Evolutionary conservation across 2,329 filamentous ascomycete genomes (phyloP), one percentile per base, ranked within the genome.

Genomic region (Fusarium sp.): DNA sequence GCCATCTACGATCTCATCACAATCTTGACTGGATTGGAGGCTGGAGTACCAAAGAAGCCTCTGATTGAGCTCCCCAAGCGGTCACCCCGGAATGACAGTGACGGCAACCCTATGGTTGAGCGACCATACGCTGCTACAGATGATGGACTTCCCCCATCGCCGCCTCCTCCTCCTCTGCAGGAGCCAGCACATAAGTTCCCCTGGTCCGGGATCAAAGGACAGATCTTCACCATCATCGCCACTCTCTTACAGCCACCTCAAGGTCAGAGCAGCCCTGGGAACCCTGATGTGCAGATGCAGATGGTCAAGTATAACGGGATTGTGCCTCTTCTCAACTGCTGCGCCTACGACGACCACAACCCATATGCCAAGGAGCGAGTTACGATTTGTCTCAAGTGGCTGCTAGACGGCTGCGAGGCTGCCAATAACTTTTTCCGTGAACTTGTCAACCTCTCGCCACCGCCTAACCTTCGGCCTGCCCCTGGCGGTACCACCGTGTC

Each of bases 341-440:
- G 95, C 77, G 89, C 91, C 36, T 96, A 96, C 79, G 95, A 98
- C 79, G 94, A 95, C 75, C 91, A 97, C 82, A 98, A 98, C 78
- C 94, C 95, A 1, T 98, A 95, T 79, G 95, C 97, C 71, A 94
- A 95, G 77, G 95, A 98, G 81, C 93, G 95, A 72, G 93, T 94
- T 6, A 94, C 95, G 55, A 91, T 97, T 79, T 95, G 93, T 74
- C 87, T 97, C n/a, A 95, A 95, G 79, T 97, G 91, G 88, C 85
- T 93, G 11, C 89, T 93, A 83, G 92, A 93, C 75, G 92, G 92
- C 18, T 94, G 91, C 68, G 88, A 91, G 36, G 91, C 91, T 63
- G 93, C 93, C 22, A 92, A 92, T 71, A 87, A 89, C 36, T 92
- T 93, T 75, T 90, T 95, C 58, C 87, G 91, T 61, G 89, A 91